Percentiles rank a stretch among this genome's conserved stretches.
These are phyloP conservation scores for Thielaviopsis populi DNA, from an alignment of 2,329 filamentous ascomycete species.

Conservation along the genomic window DNA sequence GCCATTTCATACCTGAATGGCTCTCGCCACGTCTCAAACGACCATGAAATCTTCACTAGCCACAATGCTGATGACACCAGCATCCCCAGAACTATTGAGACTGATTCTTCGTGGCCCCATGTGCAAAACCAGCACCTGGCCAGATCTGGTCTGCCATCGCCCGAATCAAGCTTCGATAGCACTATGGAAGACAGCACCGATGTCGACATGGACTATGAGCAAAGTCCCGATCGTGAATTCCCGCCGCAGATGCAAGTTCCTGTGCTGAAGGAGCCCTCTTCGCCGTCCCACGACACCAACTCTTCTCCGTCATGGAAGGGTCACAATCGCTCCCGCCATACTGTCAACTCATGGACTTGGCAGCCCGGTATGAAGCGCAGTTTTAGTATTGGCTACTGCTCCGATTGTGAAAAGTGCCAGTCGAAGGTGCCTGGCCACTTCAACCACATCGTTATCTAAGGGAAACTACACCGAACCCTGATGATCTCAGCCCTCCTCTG, in stretches of 20 bases:
- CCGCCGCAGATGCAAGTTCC: constrained; percentile 14
- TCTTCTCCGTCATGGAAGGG: constrained; percentile 36
- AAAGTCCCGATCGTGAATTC: constrained; percentile 13
- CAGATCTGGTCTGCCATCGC: constrained; percentile 22
- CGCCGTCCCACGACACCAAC: constrained; percentile 22
- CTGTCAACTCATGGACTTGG: constrained; percentile 44
- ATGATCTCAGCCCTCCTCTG: too few species aligned
- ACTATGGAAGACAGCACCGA: constrained; percentile 23
- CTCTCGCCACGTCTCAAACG: neutral
- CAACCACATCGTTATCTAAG: constrained; percentile 59
- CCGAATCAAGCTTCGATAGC: constrained; percentile 24
- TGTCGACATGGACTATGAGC: constrained; percentile 15
- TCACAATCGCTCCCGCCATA: constrained; percentile 44
- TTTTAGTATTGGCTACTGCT: constrained; percentile 64
- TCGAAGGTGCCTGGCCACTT: constrained; percentile 65
- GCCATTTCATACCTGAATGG: constrained; percentile 16
- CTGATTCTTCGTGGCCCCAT: constrained; percentile 34
- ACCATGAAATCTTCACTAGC: neutral
- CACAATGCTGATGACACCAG: constrained; percentile 24
- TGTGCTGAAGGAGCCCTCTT: constrained; percentile 24
- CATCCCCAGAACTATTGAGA: constrained; percentile 35
- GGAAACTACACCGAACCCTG: constrained; percentile 14
- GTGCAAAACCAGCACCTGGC: constrained; percentile 37
- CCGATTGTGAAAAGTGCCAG: constrained; percentile 65
- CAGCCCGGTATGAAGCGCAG: constrained; percentile 51